Evolutionary conservation across 1,284 basidiomycete species (phyloP), one percentile per base, ranked within the genome.

Genomic region (Meira miltonrushii): DNA sequence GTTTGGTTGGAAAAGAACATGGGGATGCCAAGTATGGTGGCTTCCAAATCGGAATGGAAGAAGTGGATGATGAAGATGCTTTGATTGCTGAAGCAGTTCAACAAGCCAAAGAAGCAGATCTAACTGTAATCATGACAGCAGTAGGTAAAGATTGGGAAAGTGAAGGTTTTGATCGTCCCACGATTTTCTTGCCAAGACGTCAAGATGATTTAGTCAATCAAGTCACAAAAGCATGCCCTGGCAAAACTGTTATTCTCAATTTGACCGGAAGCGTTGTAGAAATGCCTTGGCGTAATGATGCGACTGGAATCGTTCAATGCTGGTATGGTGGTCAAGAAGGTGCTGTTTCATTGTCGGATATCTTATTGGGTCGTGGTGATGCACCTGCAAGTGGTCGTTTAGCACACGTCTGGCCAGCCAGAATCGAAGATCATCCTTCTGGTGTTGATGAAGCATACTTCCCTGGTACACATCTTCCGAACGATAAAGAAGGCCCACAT

Each of bases 251-350:
- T 11, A 25, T 59, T 5, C 17, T 59, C 7, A 59, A 59, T n/a
- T 21, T 57, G 9, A 46, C 57, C 8, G 58, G 58, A 5, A 28
- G 54, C 9, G 58, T 53, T 2, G 58, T 59, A 10, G 49, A 59
- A 33, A 46, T 59, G 58, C 58, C 58, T n/a, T 57, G 39, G 55
- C 7, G 12, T 9, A 21, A 60, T 21, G 19, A 28, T 13, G 40
- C 55, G 12, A 44, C 15, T 9, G 58, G 38, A 13, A 41, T 57
- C 2, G 39, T 59, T 15, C 58, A 59, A 39, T 47, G 53, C n/a
- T 59, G 58, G 58, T 59, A 39, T 52, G 58, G 58, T 17, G 58
- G 58, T 21, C 58, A 59, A 58, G 58, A 59, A 39, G 44, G 41
- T 12, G 58, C 38, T 2, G 19, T 11, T 3, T 54, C 58, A 8